Percentiles rank a stretch among this genome's conserved stretches.
phyloP scores from a whole-genome alignment of 2,329 filamentous ascomycete species.

The Aspergillus thermomutatus region DNA sequence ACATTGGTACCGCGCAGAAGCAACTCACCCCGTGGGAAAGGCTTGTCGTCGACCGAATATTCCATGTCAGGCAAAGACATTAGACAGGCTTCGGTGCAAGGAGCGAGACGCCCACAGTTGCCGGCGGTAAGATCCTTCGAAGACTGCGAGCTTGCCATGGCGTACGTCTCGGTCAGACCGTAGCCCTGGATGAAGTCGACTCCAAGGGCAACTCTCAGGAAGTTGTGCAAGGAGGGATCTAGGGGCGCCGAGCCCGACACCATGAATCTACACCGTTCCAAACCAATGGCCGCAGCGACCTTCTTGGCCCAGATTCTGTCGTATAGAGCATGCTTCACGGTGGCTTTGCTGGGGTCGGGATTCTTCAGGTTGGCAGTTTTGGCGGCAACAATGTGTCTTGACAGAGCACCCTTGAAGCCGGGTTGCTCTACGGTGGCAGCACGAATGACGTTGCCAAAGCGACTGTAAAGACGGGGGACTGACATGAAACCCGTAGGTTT shows the following conservation, averaged over 20 bases:
- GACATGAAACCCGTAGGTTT: slow-evolving; percentile 80
- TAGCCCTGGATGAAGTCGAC: slow-evolving; percentile 83
- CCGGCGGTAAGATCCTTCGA: slow-evolving; percentile 69
- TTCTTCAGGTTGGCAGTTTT: slow-evolving; percentile 78
- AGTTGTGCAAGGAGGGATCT: slow-evolving; percentile 82
- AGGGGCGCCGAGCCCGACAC: slow-evolving; percentile 87
- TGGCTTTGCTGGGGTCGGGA: slow-evolving; percentile 65
- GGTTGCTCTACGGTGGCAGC: slow-evolving; percentile 72
- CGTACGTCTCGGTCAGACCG: slow-evolving; percentile 91
- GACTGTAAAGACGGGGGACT: slow-evolving; percentile 87
- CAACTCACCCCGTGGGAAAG: slow-evolving; percentile 84
- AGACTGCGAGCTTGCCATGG: slow-evolving; percentile 67
- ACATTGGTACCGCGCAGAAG: slow-evolving; percentile 75
- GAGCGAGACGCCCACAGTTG: slow-evolving; percentile 73
- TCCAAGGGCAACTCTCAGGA: slow-evolving; percentile 78
- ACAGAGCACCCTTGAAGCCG: slow-evolving; percentile 77
- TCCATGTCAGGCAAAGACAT: slow-evolving; percentile 91
- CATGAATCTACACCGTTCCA: slow-evolving; percentile 70
- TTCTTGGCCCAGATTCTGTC: slow-evolving; percentile 85
- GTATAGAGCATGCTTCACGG: slow-evolving; percentile 51
- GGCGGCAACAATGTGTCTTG: slow-evolving; percentile 71
- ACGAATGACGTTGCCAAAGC: slow-evolving; percentile 80
- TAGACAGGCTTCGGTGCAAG: slow-evolving; percentile 71
- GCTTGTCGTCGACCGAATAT: slow-evolving; percentile 83
- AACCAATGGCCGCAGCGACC: slow-evolving; percentile 75